These are phyloP conservation scores for Halophytophthora batemanensis DNA, from an alignment of 352 stramenopile genomes.

Conservation along the genomic window DNA sequence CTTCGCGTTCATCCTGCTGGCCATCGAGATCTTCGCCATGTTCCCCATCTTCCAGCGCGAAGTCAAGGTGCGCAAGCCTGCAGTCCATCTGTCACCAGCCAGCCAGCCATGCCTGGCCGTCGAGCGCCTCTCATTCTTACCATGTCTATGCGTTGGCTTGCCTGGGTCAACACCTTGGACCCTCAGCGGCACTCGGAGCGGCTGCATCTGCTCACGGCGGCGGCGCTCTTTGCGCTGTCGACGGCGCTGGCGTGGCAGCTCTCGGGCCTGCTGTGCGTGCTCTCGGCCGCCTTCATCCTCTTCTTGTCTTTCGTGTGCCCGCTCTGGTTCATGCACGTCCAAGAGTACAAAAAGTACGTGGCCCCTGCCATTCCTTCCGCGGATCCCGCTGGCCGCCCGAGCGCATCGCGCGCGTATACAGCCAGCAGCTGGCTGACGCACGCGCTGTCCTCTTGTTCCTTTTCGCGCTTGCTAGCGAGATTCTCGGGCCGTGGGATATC, in stretches of 20 bases:
- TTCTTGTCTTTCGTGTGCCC: conserved; percentile 86
- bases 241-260: conserved; percentile 73
- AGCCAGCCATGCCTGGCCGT: background rate
- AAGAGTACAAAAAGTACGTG: conserved; percentile 89
- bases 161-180: too few species aligned
- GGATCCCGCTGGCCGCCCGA: conserved; percentile 6
- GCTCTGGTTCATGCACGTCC: conserved; percentile 89
- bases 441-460: conserved; percentile 10
- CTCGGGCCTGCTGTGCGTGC: conserved; percentile 56
- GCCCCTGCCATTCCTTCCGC: conserved; percentile 16
- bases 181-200: conserved; percentile 59
- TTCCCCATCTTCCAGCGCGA: conserved; percentile 86
- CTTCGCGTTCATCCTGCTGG: conserved; percentile 88
- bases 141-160: conserved; percentile 4
- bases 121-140: conserved; percentile 5
- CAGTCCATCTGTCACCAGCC: too few species aligned
- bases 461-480: conserved; percentile 49
- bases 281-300: conserved; percentile 61
- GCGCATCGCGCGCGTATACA: background rate
- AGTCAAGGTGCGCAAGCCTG: conserved; percentile 67
- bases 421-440: conserved; percentile 16
- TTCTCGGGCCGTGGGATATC: conserved; percentile 91
- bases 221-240: conserved; percentile 70
- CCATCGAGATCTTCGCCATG: conserved; percentile 89
- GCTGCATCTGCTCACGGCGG: conserved; percentile 62